phyloP scores from a whole-genome alignment of 2,329 filamentous ascomycete genomes.

The Sporothrix sp. region DNA sequence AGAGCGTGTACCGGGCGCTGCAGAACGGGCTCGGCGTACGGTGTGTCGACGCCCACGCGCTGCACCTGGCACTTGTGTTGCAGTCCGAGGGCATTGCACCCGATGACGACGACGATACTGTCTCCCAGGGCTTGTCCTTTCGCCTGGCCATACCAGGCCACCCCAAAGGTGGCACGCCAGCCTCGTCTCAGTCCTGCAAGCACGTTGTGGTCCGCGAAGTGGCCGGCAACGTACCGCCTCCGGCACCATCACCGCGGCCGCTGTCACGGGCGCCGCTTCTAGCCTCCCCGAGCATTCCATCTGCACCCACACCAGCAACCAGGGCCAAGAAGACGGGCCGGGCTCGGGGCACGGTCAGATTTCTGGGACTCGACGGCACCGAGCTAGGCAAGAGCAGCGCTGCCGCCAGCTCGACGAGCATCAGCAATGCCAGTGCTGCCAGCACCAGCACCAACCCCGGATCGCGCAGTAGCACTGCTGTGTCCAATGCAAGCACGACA shows the following conservation, averaged over 20 bases:
- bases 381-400: too few relatives aligned
- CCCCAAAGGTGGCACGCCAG: background rate
- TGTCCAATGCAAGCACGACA: too few relatives aligned
- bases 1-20: constrained; percentile 21
- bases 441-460: too few relatives aligned
- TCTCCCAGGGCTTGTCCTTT: constrained; percentile 7
- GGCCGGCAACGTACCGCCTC: background rate
- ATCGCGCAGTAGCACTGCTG: too few relatives aligned
- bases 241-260: background rate
- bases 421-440: background rate
- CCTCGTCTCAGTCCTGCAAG: background rate
- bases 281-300: too few relatives aligned
- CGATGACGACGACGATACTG: constrained; percentile 17
- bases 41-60: constrained; percentile 18
- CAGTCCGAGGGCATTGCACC: constrained; percentile 12
- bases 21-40: constrained; percentile 13
- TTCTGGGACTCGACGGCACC: too few relatives aligned
- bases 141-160: constrained; percentile 7
- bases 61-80: constrained; percentile 18
- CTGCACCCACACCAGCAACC: background rate
- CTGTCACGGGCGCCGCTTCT: background rate
- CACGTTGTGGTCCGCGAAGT: background rate
- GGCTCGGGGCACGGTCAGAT: background rate
- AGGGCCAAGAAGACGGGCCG: background rate
- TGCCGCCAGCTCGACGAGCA: too few relatives aligned